Percentiles rank a stretch among this genome's conserved stretches.
phyloP scores from a whole-genome alignment of 1,139 yeast species.

The Sporopachydermia cereana region DNA sequence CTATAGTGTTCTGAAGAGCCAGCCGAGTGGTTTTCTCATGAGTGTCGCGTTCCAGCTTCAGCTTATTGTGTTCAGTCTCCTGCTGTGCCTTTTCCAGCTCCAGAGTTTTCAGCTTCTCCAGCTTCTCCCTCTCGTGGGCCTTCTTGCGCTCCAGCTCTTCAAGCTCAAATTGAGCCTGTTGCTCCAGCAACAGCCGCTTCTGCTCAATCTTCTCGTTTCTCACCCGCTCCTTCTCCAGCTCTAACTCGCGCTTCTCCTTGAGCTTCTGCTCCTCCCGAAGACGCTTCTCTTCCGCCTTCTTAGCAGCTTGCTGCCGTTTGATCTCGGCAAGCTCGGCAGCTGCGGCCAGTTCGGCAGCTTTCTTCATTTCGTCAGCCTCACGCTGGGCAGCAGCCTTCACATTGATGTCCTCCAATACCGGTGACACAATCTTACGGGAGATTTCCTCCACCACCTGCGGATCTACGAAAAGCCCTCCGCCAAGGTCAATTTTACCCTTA shows the following conservation, averaged over 20 bases:
- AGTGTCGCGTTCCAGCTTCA: not conserved
- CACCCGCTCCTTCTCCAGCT: conserved; percentile 20
- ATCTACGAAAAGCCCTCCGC: conserved; percentile 79
- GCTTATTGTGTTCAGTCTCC: not conserved
- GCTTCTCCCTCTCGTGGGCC: not conserved
- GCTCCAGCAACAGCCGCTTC: conserved; percentile 27
- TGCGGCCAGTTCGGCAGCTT: conserved; percentile 38
- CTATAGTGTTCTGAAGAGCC: not conserved
- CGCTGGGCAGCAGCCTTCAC: conserved; percentile 65
- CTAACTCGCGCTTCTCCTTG: conserved; percentile 24
- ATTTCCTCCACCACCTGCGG: conserved; percentile 66
- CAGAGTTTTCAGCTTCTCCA: not conserved
- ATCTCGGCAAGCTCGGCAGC: conserved; percentile 28
- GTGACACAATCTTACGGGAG: conserved; percentile 75
- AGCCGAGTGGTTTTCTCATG: not conserved
- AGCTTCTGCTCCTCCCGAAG: conserved; percentile 23
- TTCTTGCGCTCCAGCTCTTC: not conserved
- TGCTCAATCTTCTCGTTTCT: conserved; percentile 29
- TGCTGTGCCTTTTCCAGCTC: not conserved
- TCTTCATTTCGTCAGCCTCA: conserved; percentile 49
- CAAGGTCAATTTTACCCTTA: conserved; percentile 59
- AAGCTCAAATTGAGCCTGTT: not conserved
- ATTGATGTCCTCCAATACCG: conserved; percentile 71
- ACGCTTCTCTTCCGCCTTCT: conserved; percentile 25
- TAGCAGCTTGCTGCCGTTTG: conserved; percentile 31